Evolutionary conservation across 352 stramenopile genomes (phyloP), one percentile per base, ranked within the genome.

Genomic region (Globisporangium yorkense): DNA sequence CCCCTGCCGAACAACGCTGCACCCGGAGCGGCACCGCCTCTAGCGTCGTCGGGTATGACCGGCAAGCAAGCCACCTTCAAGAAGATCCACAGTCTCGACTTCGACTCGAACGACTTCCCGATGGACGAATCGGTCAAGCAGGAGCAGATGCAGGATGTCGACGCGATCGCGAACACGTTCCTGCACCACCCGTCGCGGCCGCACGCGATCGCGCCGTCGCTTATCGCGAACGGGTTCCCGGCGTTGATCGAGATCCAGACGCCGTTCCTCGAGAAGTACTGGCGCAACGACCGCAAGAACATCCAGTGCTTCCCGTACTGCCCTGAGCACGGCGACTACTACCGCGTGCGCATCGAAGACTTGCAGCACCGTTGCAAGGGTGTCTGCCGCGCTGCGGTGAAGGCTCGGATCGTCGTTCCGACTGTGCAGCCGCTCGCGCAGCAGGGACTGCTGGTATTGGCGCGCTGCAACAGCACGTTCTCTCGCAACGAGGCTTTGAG

Each of bases 271-370:
- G 77, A 90, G 39, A 96, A 96, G 62, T 96, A 96, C 59, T 96
- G 87, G 80, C 84, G 88, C 57, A 96, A 96, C 59, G 88, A 96
- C 52, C 84, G 88, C 46, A 96, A 96, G 70, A 96, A 96, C 59
- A 90, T 96, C 43, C 88, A 96, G 63, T 96, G 88, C 58, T 96
- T 96, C 63, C 88, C 88, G 16, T 92, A 88, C 54, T 96, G 88
- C 40, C 87, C 84, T 7, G 87, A 96, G 41, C 85, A 94, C 41
- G 88, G 88, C 18, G 87, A 96, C 53, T 96, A 96, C 64, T 96
- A 93, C 59, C 82, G 85, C 16, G 86, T 92, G 39, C 85, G 84
- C 12, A 94, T 95, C 56, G 80, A 95, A 43, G 85, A 92, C 55
- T 62, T 95, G 37, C 75, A 90, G 57, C 86, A 95, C 47, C 72